These are phyloP conservation scores for Alternaria triticina DNA, from an alignment of 2,329 filamentous ascomycete species.

Conservation along the genomic window DNA sequence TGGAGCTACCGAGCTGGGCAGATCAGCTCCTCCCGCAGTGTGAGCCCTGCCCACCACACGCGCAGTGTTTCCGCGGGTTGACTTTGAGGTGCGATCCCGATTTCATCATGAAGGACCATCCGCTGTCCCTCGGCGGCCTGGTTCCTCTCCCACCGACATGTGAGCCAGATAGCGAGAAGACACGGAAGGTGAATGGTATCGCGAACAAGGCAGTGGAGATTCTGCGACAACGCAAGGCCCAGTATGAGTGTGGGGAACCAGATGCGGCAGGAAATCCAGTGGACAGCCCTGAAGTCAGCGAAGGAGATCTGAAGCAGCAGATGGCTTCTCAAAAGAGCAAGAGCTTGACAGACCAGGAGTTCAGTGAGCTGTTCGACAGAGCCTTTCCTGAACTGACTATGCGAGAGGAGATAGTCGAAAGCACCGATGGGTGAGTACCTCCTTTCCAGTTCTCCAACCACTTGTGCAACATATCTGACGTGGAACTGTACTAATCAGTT, in stretches of 20 bases:
- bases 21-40: constrained; percentile 77
- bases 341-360: constrained; percentile 84
- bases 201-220: constrained; percentile 88
- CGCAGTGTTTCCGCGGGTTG: constrained; percentile 82
- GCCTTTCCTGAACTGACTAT: constrained; percentile 74
- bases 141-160: constrained; percentile 89
- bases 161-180: constrained; percentile 93
- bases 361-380: constrained; percentile 83
- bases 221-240: constrained; percentile 81
- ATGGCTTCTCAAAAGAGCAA: constrained; percentile 79
- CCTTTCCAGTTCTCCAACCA: constrained; percentile 23
- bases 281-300: constrained; percentile 69
- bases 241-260: constrained; percentile 86
- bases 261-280: constrained; percentile 67
- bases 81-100: constrained; percentile 82
- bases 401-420: constrained; percentile 66
- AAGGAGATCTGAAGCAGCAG: constrained; percentile 75
- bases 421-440: constrained; percentile 63
- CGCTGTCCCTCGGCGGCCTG: constrained; percentile 79
- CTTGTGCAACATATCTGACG: constrained; percentile 37
- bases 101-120: constrained; percentile 85
- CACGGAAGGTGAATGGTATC: constrained; percentile 82
- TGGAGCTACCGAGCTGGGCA: constrained; percentile 76
- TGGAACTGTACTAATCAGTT: constrained; percentile 80
- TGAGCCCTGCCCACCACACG: constrained; percentile 88